Evolutionary conservation across 306 rosid species (phyloP).

Genomic region (Calophaca sinica): DNA sequence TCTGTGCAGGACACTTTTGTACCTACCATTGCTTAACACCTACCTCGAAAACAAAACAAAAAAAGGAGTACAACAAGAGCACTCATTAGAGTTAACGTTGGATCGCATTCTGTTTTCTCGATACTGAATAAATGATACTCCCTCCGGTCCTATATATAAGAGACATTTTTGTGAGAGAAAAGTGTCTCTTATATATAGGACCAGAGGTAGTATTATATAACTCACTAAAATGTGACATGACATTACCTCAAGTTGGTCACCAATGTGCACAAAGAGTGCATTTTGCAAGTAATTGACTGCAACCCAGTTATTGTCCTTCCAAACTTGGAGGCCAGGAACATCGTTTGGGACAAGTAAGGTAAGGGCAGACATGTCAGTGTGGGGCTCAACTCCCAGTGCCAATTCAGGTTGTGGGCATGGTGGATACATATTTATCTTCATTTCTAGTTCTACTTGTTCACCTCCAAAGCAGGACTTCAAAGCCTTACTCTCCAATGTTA

Average conservation of each 20-base stretch:
- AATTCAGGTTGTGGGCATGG: constrained; percentile 77
- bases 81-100: background rate
- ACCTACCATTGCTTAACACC: constrained; percentile 75
- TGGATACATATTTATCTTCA: constrained; percentile 84
- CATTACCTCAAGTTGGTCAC: constrained; percentile 71
- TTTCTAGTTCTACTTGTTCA: constrained; percentile 60
- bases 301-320: constrained; percentile 61
- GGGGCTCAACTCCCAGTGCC: constrained; percentile 79
- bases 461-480: constrained; percentile 55
- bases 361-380: constrained; percentile 79
- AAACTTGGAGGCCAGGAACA: constrained; percentile 69
- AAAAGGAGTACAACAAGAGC: background rate
- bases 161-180: too few species aligned
- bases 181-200: too few species aligned
- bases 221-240: background rate
- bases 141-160: too few species aligned
- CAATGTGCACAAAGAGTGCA: constrained; percentile 64
- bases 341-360: constrained; percentile 65
- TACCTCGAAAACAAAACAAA: constrained; percentile 11
- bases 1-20: constrained; percentile 68
- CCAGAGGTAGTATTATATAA: too few species aligned
- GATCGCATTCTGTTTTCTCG: background rate
- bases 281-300: constrained; percentile 56
- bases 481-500: constrained; percentile 55
- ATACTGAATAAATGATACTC: too few species aligned